These are phyloP conservation scores for Solanum lignicaule DNA, from an alignment of 257 asterid species.

Conservation along the genomic window DNA sequence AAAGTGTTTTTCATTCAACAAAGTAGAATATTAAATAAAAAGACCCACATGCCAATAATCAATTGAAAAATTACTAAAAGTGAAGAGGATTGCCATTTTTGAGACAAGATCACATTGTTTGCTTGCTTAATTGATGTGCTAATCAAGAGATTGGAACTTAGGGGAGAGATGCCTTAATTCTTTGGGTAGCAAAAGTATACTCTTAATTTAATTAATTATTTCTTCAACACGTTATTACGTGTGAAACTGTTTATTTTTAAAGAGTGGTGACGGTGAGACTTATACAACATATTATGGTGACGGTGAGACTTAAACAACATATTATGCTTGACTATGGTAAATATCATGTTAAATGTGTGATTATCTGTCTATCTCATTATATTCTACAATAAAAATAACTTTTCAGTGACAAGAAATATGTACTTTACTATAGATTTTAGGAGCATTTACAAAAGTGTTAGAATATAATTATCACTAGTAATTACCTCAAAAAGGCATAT, in stretches of 20 bases:
- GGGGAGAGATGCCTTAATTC: constrained; percentile 43
- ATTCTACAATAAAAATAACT: rapidly evolving
- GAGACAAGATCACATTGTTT: neutral
- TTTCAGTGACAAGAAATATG: neutral
- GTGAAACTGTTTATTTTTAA: neutral
- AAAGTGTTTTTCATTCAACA: neutral
- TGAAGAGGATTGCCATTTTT: neutral
- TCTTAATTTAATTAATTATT: neutral
- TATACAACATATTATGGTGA: neutral
- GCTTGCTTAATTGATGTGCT: constrained; percentile 19
- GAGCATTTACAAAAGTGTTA: neutral
- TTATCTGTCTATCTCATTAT: neutral
- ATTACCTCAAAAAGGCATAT: neutral
- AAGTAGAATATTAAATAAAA: neutral
- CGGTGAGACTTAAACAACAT: neutral
- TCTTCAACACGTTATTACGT: neutral
- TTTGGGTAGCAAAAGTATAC: neutral
- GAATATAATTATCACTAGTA: neutral
- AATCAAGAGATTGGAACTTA: constrained; percentile 17
- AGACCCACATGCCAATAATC: neutral
- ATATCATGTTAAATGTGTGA: neutral
- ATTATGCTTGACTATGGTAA: neutral
- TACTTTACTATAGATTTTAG: neutral
- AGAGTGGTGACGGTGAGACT: neutral
- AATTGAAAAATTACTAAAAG: neutral